A percentile compares a stretch with the other conserved stretches of the same genome.
These are phyloP conservation scores for Umbellularia californica DNA, from an alignment of 164 flowering plant species.

Conservation along the genomic window DNA sequence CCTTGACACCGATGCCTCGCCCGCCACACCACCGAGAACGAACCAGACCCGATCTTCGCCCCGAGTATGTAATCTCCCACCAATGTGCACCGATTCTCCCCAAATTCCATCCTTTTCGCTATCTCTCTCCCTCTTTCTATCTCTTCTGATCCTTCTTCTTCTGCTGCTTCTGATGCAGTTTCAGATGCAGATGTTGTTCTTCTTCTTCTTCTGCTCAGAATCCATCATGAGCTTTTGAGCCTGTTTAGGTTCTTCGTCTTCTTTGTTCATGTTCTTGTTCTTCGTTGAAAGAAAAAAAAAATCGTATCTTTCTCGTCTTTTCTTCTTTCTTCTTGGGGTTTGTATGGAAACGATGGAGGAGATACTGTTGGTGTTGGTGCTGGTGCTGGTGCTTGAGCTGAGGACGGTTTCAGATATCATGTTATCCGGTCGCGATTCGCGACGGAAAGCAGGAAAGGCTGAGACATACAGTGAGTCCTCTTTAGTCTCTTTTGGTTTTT, in stretches of 20 bases:
- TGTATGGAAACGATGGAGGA: background rate
- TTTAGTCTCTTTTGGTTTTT: no score
- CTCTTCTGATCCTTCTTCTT: background rate
- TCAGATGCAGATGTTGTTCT: background rate
- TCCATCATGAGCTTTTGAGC: background rate
- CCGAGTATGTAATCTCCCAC: slow-evolving; percentile 51
- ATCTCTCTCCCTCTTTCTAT: background rate
- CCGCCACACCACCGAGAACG: slow-evolving; percentile 53
- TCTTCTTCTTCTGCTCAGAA: background rate
- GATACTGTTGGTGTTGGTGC: no score
- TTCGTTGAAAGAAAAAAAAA: no score
- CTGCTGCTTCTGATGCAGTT: no score
- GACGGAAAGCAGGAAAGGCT: background rate
- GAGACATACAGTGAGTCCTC: background rate
- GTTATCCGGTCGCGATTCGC: background rate
- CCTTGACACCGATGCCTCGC: slow-evolving; percentile 35
- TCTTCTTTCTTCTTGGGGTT: background rate
- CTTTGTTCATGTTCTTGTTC: no score
- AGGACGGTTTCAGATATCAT: background rate
- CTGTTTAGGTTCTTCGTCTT: background rate
- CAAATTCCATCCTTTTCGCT: background rate
- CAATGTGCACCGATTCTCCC: slow-evolving; percentile 20
- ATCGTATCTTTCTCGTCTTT: no score
- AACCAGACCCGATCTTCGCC: slow-evolving; percentile 49
- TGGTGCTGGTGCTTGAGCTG: background rate